A percentile compares a stretch with the other conserved stretches of the same genome.
These are phyloP conservation scores for Ophiostoma tasmaniense DNA, from an alignment of 2,329 filamentous ascomycete genomes.

Conservation along the genomic window DNA sequence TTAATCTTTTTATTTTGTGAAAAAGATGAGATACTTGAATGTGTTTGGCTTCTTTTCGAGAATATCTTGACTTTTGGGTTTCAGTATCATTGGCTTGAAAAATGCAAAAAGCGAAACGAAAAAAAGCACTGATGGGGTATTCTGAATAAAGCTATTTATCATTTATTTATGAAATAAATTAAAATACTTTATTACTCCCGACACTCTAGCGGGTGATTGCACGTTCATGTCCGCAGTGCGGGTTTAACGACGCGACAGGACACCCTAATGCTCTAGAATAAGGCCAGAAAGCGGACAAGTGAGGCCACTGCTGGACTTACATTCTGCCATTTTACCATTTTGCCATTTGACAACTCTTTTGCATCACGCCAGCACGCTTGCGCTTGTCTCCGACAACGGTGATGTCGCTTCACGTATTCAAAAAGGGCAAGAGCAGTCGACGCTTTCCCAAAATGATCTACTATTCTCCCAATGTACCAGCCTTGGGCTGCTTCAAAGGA, in stretches of 20 bases:
- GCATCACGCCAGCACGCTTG: background rate
- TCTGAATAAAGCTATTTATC: too few species aligned
- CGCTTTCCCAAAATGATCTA: background rate
- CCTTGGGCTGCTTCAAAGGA: background rate
- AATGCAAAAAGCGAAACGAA: too few species aligned
- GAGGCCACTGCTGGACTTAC: background rate
- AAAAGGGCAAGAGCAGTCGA: background rate
- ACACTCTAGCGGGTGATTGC: background rate
- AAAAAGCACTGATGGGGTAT: too few species aligned
- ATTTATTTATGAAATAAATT: background rate
- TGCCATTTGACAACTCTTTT: background rate
- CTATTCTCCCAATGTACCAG: background rate
- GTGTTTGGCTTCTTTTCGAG: too few species aligned
- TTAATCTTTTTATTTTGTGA: background rate
- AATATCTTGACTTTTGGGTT: too few species aligned
- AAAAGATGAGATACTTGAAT: too few species aligned
- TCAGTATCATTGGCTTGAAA: too few species aligned
- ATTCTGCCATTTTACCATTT: background rate
- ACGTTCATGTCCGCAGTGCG: background rate
- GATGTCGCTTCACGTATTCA: background rate
- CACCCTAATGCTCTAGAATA: background rate
- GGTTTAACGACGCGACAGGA: background rate
- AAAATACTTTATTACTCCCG: background rate
- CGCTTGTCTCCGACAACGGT: conserved; percentile 4
- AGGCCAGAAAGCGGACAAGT: conserved; percentile 7